phyloP scores from a whole-genome alignment of 1,284 basidiomycete species.

The Cryptococcus sp. region DNA sequence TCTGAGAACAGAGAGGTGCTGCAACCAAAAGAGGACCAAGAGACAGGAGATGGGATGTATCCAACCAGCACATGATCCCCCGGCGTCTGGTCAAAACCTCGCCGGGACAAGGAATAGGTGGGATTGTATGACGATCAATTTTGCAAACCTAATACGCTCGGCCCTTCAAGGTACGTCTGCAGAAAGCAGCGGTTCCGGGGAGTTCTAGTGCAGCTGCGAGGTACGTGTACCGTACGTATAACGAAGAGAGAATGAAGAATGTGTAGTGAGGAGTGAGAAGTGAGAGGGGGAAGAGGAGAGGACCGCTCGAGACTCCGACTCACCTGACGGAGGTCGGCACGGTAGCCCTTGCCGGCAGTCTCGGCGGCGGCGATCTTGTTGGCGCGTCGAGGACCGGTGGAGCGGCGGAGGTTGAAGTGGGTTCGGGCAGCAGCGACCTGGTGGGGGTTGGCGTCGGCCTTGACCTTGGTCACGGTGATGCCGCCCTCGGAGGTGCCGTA shows the following conservation, averaged over 20 bases:
- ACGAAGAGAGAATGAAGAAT: slow-evolving; percentile 18
- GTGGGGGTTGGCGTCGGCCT: slow-evolving; percentile 64
- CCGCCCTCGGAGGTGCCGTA: slow-evolving; percentile 61
- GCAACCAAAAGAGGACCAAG: not conserved
- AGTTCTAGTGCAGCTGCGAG: slow-evolving; percentile 45
- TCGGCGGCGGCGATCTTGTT: slow-evolving; percentile 68
- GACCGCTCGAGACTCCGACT: slow-evolving; percentile 57
- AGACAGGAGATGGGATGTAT: slow-evolving; percentile 16
- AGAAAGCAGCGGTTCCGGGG: slow-evolving; percentile 30
- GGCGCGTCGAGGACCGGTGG: slow-evolving; percentile 73
- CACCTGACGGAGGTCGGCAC: slow-evolving; percentile 78
- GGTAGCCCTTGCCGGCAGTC: slow-evolving; percentile 71
- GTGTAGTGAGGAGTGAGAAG: slow-evolving; percentile 17
- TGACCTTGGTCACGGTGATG: slow-evolving; percentile 69
- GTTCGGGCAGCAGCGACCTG: slow-evolving; percentile 46
- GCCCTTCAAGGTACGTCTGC: slow-evolving; percentile 37
- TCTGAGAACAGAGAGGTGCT: not conserved
- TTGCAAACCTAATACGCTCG: slow-evolving; percentile 49
- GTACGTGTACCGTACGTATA: slow-evolving; percentile 24
- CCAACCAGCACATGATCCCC: slow-evolving; percentile 27
- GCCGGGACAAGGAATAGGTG: slow-evolving; percentile 26
- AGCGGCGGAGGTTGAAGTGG: slow-evolving; percentile 64
- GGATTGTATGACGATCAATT: slow-evolving; percentile 18
- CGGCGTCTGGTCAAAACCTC: slow-evolving; percentile 16
- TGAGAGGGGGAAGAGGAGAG: slow-evolving; percentile 3